Percentiles rank a stretch among this genome's conserved stretches.
Conservation (phyloP, 345 rosid genomes). For the Iberis pinnata region DNA sequence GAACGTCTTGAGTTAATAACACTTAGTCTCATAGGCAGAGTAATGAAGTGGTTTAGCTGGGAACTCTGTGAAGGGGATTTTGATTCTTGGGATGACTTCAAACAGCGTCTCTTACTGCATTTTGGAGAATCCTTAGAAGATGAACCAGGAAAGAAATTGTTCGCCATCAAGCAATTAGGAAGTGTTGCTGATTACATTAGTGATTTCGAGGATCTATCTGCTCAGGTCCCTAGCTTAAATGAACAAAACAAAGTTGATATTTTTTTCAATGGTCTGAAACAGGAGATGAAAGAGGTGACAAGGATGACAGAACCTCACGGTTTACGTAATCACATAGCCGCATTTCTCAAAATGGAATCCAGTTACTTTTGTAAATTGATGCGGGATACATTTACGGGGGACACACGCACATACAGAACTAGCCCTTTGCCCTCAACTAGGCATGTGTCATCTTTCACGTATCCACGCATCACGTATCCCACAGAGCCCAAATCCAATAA, state of each 20-base stretch:
- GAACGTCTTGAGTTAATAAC: too few species aligned
- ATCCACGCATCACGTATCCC: too few species aligned
- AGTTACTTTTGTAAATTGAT: neutral
- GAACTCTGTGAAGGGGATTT: neutral
- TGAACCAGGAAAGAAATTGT: neutral
- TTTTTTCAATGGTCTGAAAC: neutral
- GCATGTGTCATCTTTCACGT: too few species aligned
- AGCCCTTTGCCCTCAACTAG: too few species aligned
- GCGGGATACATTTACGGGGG: neutral
- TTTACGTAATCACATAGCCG: neutral
- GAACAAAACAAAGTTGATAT: neutral
- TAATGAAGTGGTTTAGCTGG: neutral
- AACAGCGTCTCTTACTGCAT: fast-evolving
- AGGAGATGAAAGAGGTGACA: neutral
- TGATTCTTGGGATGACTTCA: neutral
- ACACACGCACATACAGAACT: too few species aligned
- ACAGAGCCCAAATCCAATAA: too few species aligned
- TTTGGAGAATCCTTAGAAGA: neutral
- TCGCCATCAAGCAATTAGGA: neutral
- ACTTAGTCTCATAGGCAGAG: too few species aligned
- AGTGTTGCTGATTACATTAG: neutral
- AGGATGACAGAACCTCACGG: neutral
- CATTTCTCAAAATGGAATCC: neutral
- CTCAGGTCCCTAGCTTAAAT: neutral
- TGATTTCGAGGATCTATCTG: neutral